Conservation (phyloP, 768 basidiomycete genomes). For the Naganishia vaughanmartiniae region DNA sequence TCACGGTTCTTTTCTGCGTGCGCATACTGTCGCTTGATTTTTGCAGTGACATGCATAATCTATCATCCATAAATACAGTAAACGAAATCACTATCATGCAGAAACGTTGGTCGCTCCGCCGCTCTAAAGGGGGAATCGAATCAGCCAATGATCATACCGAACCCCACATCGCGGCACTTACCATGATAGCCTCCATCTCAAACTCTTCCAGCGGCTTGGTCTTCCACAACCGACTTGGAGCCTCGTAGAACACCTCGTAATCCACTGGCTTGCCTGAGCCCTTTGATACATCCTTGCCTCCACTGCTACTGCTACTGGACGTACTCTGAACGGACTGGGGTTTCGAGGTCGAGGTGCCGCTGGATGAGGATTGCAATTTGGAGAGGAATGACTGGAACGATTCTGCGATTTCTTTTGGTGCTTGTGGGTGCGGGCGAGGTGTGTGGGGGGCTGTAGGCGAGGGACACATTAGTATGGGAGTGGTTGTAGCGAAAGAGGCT, state of each 20-base stretch:
- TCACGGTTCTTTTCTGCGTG: too few species aligned
- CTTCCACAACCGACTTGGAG: conserved; percentile 46
- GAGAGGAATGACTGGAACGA: conserved; percentile 50
- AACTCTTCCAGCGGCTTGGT: conserved; percentile 43
- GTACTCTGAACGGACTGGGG: conserved; percentile 37
- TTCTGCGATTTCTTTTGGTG: conserved; percentile 46
- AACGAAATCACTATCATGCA: neutral
- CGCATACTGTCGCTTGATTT: too few species aligned
- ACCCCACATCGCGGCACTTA: conserved; percentile 35
- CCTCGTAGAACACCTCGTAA: conserved; percentile 51
- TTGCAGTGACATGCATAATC: too few species aligned
- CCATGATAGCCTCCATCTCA: conserved; percentile 52
- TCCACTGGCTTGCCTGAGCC: conserved; percentile 39
- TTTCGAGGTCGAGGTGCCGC: conserved; percentile 33
- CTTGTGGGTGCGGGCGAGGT: conserved; percentile 48
- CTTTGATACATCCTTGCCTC: conserved; percentile 20
- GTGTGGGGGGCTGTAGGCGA: conserved; percentile 44
- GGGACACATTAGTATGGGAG: neutral
- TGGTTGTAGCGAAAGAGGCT: neutral
- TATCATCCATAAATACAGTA: too few species aligned
- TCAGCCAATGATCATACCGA: neutral
- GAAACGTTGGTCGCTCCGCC: conserved; percentile 12
- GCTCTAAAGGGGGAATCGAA: neutral
- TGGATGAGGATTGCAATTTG: conserved; percentile 46
- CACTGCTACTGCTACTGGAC: neutral